Evolutionary conservation across 1,284 basidiomycete species (phyloP).

Genomic region (Sporisorium reilianum): DNA sequence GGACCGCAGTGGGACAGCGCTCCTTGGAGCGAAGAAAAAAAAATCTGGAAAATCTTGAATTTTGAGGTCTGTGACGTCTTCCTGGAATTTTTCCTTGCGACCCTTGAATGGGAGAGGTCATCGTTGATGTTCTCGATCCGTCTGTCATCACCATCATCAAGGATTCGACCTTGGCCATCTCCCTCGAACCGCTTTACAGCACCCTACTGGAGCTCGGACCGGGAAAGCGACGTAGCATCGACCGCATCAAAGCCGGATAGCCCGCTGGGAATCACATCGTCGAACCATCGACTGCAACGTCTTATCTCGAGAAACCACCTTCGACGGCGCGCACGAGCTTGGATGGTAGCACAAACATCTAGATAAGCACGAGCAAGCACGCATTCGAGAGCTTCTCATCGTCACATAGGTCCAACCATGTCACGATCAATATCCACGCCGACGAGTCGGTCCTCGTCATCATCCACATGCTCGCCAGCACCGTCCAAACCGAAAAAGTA

Average conservation of each 20-base stretch:
- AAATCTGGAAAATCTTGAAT: conserved; percentile 7
- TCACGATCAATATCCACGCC: conserved; percentile 21
- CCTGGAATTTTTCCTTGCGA: background rate
- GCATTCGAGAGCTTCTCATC: background rate
- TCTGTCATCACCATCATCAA: background rate
- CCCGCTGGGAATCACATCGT: background rate
- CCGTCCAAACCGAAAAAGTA: conserved; percentile 37
- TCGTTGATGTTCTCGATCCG: background rate
- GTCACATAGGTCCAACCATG: conserved; percentile 3
- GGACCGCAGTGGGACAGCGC: background rate
- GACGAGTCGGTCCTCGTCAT: conserved; percentile 1
- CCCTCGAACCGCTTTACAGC: background rate
- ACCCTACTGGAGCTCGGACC: too few relatives aligned
- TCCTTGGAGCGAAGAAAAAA: background rate
- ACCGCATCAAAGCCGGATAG: background rate
- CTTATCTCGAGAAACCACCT: conserved; percentile 3
- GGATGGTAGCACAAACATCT: background rate
- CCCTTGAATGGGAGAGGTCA: conserved; percentile 6
- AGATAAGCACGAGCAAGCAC: background rate
- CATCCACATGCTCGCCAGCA: background rate
- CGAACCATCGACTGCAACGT: background rate
- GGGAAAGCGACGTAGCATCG: background rate
- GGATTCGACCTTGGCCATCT: too few relatives aligned
- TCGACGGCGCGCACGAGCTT: background rate
- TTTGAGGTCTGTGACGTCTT: conserved; percentile 11